phyloP scores from a whole-genome alignment of 441 rosid genomes.

The Pelargonium citronellum region DNA sequence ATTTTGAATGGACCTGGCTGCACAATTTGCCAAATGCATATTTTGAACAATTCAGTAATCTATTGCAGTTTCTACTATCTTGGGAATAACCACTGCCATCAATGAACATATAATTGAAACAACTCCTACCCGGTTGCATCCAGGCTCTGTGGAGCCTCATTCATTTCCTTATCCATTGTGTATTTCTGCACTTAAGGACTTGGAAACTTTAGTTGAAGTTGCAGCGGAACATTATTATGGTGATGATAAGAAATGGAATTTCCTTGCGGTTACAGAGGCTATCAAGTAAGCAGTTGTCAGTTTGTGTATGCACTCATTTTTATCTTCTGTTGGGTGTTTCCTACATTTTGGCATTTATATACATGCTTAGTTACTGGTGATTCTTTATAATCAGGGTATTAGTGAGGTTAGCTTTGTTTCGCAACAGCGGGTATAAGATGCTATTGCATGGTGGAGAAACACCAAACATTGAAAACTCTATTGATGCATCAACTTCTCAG shows the following conservation, averaged over 20 bases:
- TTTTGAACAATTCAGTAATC: conserved; percentile 26
- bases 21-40: neutral
- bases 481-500: conserved; percentile 34
- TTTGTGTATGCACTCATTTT: conserved; percentile 6
- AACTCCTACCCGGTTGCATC: conserved; percentile 38
- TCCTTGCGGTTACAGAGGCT: conserved; percentile 76
- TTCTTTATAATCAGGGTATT: conserved; percentile 46
- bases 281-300: conserved; percentile 49
- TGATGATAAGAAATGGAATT: conserved; percentile 74
- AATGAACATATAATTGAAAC: conserved; percentile 80
- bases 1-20: neutral
- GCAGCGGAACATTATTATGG: conserved; percentile 76
- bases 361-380: conserved; percentile 16
- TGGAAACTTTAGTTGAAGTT: conserved; percentile 88
- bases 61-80: conserved; percentile 69
- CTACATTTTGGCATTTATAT: conserved; percentile 3
- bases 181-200: conserved; percentile 70
- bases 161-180: conserved; percentile 68
- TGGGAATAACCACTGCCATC: conserved; percentile 76
- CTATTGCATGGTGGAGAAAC: conserved; percentile 86
- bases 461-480: conserved; percentile 46
- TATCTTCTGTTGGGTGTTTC: conserved; percentile 13
- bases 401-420: conserved; percentile 61
- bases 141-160: conserved; percentile 33
- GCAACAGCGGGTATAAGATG: conserved; percentile 77